Conservation (phyloP, 2,329 filamentous ascomycete species). For the Dothideomycetes sp. region DNA sequence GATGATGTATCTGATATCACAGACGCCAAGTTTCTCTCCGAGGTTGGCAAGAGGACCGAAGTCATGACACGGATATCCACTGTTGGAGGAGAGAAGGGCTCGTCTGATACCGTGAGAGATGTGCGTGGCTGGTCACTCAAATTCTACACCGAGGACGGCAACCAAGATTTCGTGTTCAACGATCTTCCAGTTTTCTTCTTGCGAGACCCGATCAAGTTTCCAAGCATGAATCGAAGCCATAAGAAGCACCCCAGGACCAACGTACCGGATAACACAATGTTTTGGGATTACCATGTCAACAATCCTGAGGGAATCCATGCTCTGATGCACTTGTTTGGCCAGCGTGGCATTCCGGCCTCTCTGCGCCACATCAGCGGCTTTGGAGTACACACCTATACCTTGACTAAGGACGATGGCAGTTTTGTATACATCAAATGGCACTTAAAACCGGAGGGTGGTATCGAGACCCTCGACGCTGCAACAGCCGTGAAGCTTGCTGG, state of each 20-base stretch:
- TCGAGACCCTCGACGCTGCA: constrained; percentile 31
- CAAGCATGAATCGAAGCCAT: constrained; percentile 32
- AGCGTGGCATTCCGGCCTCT: constrained; percentile 36
- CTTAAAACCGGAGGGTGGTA: constrained; percentile 36
- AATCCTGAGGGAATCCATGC: constrained; percentile 39
- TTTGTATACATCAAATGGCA: constrained; percentile 42
- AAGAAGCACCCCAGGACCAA: constrained; percentile 23
- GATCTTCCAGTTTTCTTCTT: constrained; percentile 32
- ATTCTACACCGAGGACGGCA: constrained; percentile 42
- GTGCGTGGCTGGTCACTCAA: constrained; percentile 40
- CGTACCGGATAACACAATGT: constrained; percentile 23
- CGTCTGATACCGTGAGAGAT: constrained; percentile 37
- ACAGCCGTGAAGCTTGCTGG: constrained; percentile 25
- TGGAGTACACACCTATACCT: constrained; percentile 35
- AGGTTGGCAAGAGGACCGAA: constrained; percentile 42
- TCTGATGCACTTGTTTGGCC: constrained; percentile 41
- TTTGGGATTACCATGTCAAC: constrained; percentile 25
- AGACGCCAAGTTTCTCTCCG: constrained; percentile 41
- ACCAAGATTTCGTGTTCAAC: constrained; percentile 40
- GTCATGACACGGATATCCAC: constrained; percentile 38
- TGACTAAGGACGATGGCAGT: constrained; percentile 27
- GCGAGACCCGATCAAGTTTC: constrained; percentile 31
- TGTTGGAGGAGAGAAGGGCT: constrained; percentile 34
- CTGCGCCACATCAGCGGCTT: constrained; percentile 36
- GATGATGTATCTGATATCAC: constrained; percentile 47